phyloP scores from a whole-genome alignment of 2,329 filamentous ascomycete genomes.

The Phaeoacremonium minimum region DNA sequence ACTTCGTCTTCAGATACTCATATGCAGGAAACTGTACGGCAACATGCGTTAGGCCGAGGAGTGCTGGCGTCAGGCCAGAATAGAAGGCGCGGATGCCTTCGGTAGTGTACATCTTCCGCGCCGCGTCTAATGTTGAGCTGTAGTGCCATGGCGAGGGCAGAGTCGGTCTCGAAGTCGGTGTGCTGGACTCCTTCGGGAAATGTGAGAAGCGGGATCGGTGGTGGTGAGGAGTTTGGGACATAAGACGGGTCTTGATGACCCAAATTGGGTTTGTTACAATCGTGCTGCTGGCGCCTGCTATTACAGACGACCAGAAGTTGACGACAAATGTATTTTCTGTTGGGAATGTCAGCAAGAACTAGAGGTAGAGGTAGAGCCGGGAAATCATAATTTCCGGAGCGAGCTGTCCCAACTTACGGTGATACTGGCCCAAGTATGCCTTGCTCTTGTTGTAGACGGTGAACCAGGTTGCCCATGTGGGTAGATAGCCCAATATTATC shows the following conservation, averaged over 20 bases:
- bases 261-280: constrained; percentile 96
- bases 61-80: constrained; percentile 85
- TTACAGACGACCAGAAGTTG: constrained; percentile 84
- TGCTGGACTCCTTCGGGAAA: constrained; percentile 46
- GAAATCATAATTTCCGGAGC: too few relatives aligned
- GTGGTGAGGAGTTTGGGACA: constrained; percentile 71
- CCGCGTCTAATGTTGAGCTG: constrained; percentile 81
- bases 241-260: constrained; percentile 97
- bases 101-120: constrained; percentile 88
- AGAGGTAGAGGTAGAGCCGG: too few relatives aligned
- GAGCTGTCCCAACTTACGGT: constrained; percentile 59
- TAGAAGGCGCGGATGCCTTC: constrained; percentile 92
- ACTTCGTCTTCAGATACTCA: constrained; percentile 84
- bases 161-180: constrained; percentile 48
- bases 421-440: constrained; percentile 62
- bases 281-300: constrained; percentile 89
- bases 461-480: constrained; percentile 98
- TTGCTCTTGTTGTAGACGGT: constrained; percentile 93
- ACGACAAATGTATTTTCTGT: constrained; percentile 72
- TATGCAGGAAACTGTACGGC: constrained; percentile 97
- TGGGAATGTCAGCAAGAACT: constrained; percentile 12
- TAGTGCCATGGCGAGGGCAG: constrained; percentile 84
- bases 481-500: constrained; percentile 91
- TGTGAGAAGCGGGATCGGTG: constrained; percentile 39
- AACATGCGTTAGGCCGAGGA: constrained; percentile 89